These are phyloP conservation scores for Fusarium musae DNA, from an alignment of 2,329 filamentous ascomycete species.

Conservation along the genomic window DNA sequence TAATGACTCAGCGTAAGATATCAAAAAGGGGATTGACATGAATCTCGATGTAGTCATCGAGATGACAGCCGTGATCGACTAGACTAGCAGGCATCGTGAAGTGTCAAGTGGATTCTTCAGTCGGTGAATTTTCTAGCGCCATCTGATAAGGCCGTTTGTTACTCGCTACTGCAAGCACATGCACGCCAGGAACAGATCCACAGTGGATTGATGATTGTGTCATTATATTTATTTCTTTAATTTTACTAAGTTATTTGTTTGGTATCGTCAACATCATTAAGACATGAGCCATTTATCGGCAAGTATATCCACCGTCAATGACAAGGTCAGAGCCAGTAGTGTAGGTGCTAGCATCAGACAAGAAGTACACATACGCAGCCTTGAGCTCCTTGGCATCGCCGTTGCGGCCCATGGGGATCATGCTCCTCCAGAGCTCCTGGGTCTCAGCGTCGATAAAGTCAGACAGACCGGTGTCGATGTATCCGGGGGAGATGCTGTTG, in stretches of 20 bases:
- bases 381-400: conserved; percentile 77
- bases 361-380: conserved; percentile 81
- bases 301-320: conserved; percentile 76
- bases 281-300: conserved; percentile 50
- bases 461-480: conserved; percentile 75
- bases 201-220: conserved; percentile 3
- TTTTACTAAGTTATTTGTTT: neutral
- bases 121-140: conserved; percentile 15
- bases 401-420: conserved; percentile 79
- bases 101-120: neutral
- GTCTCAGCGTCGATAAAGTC: conserved; percentile 73
- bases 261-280: conserved; percentile 28
- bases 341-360: conserved; percentile 79
- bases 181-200: conserved; percentile 21
- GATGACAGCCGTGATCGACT: neutral
- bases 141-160: conserved; percentile 8
- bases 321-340: conserved; percentile 78
- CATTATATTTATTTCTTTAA: conserved; percentile 25
- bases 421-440: conserved; percentile 77
- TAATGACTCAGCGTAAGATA: neutral
- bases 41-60: neutral
- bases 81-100: conserved; percentile 17
- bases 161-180: conserved; percentile 18
- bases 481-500: conserved; percentile 75
- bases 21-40: too few species aligned